Evolutionary conservation across 805 yeast genomes (phyloP).

Genomic region (Yamadazyma takamatsuzukensis): DNA sequence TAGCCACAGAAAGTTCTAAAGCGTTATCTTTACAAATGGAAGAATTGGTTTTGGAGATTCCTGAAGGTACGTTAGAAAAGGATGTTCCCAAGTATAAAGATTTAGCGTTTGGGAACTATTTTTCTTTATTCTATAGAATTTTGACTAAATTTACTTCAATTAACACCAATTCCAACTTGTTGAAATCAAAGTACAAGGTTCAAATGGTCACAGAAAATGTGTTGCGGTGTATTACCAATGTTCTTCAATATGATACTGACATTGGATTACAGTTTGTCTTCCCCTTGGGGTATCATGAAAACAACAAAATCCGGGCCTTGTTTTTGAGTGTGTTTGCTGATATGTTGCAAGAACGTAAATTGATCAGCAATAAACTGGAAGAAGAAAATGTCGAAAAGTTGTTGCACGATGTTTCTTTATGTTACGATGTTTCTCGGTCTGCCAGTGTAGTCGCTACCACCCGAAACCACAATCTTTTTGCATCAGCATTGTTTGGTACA

Average conservation of each 20-base stretch:
- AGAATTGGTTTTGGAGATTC: conserved; percentile 56
- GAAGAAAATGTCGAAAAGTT: conserved; percentile 27
- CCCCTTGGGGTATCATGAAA: conserved; percentile 74
- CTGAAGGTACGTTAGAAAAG: conserved; percentile 49
- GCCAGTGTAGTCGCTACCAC: conserved; percentile 63
- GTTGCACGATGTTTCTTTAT: conserved; percentile 25
- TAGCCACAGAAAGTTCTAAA: conserved; percentile 62
- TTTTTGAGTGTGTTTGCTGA: conserved; percentile 76
- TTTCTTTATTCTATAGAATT: conserved; percentile 55
- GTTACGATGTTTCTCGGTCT: conserved; percentile 46
- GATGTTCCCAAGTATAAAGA: conserved; percentile 54
- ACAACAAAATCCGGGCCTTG: conserved; percentile 61
- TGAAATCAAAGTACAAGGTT: conserved; percentile 48
- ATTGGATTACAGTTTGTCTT: conserved; percentile 73
- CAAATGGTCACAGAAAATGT: conserved; percentile 58
- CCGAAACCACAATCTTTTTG: conserved; percentile 65
- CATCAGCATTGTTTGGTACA: conserved; percentile 58
- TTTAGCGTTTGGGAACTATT: conserved; percentile 66
- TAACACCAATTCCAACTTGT: conserved; percentile 9
- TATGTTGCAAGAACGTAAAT: conserved; percentile 43
- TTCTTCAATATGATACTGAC: conserved; percentile 69
- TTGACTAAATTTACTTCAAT: conserved; percentile 41
- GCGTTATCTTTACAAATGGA: conserved; percentile 54
- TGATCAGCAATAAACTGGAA: conserved; percentile 13
- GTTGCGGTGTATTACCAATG: conserved; percentile 61